Evolutionary conservation across 495 filamentous ascomycete genomes (phyloP).

Genomic region (Aspergillus carlsbadensis): DNA sequence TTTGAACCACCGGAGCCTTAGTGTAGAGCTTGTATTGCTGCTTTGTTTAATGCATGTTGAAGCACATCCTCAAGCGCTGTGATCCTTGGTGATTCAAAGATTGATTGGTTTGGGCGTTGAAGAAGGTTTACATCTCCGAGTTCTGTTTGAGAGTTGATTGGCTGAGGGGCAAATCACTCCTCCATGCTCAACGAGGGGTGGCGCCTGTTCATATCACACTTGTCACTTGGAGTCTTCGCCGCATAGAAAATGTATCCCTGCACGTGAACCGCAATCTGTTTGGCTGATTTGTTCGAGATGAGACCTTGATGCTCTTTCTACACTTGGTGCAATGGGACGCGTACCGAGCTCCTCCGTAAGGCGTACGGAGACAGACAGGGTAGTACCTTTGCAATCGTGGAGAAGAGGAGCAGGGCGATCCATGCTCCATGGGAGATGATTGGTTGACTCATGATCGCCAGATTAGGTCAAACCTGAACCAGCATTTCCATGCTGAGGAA

Average conservation of each 20-base stretch:
- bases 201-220: neutral
- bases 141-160: constrained; percentile 7
- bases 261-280: constrained; percentile 11
- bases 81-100: constrained; percentile 10
- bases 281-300: neutral
- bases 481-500: neutral
- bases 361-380: neutral
- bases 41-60: constrained; percentile 12
- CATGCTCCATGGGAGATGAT: neutral
- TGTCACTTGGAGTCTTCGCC: neutral
- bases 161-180: neutral
- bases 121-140: constrained; percentile 4
- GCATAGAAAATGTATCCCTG: constrained; percentile 3
- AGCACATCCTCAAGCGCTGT: constrained; percentile 11
- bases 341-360: neutral
- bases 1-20: neutral
- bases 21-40: constrained; percentile 3
- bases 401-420: neutral
- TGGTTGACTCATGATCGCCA: neutral
- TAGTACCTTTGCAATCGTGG: constrained; percentile 8
- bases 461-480: neutral
- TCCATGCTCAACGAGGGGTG: neutral
- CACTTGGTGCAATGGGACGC: neutral
- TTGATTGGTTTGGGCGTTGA: constrained; percentile 8
- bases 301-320: neutral